Evolutionary conservation across 2,329 filamentous ascomycete species (phyloP), one percentile per base, ranked within the genome.

Genomic region (Akanthomyces uredinophilus): DNA sequence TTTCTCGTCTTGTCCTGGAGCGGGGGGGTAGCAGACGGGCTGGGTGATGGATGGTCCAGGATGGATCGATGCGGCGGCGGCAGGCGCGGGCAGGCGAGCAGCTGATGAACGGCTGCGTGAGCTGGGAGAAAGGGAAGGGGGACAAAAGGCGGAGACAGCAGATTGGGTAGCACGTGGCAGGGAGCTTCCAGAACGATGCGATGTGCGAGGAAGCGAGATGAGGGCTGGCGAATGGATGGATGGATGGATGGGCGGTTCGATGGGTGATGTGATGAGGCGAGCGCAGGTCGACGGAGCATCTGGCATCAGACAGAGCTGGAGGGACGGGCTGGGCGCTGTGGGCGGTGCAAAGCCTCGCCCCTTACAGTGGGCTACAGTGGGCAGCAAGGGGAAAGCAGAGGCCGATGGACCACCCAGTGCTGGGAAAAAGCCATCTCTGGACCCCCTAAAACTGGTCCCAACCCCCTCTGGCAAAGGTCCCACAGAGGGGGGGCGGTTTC

Each of bases 101-200:
- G 22, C 24, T 49, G 46, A 16, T 29, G 37, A 18, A n/a, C 32
- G 16, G 49, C n/a, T 18, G 8, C 14, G 20, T 29, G 2, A 29
- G 27, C 27, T 29, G 8, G 27, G 49, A 41, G 24, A 29, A 27
- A 3, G 20, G 20, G 24, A 29, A 27, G 7, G 20, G 20, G 43
- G 18, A 8, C 6, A 20, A 14, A 43, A 44, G 43, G 54, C 54
- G 54, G 54, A 47, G 41, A 57, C 43, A 27, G 13, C 29, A 49
- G 54, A 57, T 49, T 57, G 16, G n/a, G 54, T 35, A 39, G 39
- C 54, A 57, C 54, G 54, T 57, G 54, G 54, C 54, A 57, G 29
- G 20, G 43, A 24, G 13, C 54, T 57, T 57, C 54, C 54, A 57
- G 54, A 57, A 57, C 53, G 53, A 55, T 55, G 53, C 32, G 32